phyloP scores from a whole-genome alignment of 2,329 filamentous ascomycete species.

The Ophiostoma australiae region DNA sequence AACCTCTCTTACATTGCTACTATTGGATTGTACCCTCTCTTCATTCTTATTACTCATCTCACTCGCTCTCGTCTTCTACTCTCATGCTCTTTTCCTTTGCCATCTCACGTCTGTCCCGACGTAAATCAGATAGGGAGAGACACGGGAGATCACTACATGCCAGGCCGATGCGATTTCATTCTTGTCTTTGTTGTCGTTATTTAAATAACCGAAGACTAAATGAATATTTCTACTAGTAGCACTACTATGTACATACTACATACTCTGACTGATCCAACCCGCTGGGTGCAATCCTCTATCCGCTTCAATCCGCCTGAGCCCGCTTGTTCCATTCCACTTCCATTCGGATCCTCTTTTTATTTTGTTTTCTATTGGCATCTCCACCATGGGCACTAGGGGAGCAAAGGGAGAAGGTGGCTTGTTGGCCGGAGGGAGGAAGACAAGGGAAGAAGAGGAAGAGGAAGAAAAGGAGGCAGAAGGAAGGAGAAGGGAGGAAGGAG shows the following conservation, averaged over 20 bases:
- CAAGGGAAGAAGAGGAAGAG: neutral
- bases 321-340: slow-evolving; percentile 14
- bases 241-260: too few relatives aligned
- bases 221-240: neutral
- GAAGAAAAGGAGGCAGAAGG: neutral
- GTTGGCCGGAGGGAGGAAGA: neutral
- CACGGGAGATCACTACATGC: slow-evolving; percentile 11
- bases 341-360: slow-evolving; percentile 10
- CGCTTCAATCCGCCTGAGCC: neutral
- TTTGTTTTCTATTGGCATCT: slow-evolving; percentile 14
- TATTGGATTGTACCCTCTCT: neutral
- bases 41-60: neutral
- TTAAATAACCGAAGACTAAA: neutral
- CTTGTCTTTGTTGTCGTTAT: neutral
- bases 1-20: neutral
- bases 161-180: slow-evolving; percentile 1
- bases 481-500: neutral
- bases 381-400: neutral
- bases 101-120: neutral
- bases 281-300: slow-evolving; percentile 6
- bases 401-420: neutral
- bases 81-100: neutral
- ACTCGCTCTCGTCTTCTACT: neutral
- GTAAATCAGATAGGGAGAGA: neutral
- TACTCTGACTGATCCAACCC: neutral